Conservation (phyloP, 495 filamentous ascomycete species). For the Aspergillus nanangensis region DNA sequence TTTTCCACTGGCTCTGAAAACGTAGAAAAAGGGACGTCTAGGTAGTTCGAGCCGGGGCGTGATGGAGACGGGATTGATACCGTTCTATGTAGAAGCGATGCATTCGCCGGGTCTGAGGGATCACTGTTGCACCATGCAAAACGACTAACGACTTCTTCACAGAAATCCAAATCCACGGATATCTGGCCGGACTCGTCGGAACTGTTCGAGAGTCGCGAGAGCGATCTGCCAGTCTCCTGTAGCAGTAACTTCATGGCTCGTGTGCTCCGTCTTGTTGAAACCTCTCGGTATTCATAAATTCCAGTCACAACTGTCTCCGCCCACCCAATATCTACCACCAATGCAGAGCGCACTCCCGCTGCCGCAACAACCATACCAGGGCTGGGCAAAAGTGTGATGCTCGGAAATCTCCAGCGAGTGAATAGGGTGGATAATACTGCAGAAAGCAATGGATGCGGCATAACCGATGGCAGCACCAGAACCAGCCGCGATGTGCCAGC, state of each 20-base stretch:
- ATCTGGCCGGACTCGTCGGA: conserved; percentile 21
- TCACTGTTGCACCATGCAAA: conserved; percentile 67
- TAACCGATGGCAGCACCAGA: conserved; percentile 68
- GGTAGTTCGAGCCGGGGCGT: conserved; percentile 31
- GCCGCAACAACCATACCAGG: conserved; percentile 68
- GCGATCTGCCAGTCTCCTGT: conserved; percentile 62
- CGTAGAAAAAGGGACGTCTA: conserved; percentile 57
- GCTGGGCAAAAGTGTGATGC: conserved; percentile 73
- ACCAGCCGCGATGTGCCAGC: conserved; percentile 71
- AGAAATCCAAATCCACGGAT: conserved; percentile 64
- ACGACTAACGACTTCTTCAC: conserved; percentile 68
- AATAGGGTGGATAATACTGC: conserved; percentile 72
- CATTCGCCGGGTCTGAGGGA: neutral
- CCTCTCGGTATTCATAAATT: conserved; percentile 85
- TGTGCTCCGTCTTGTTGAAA: conserved; percentile 59
- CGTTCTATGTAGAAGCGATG: conserved; percentile 7
- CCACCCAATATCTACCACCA: conserved; percentile 92
- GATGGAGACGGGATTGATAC: conserved; percentile 43
- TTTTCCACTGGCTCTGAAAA: conserved; percentile 73
- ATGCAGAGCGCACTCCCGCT: conserved; percentile 73
- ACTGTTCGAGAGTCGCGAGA: conserved; percentile 38
- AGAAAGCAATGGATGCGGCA: conserved; percentile 77
- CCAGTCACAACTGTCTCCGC: conserved; percentile 75
- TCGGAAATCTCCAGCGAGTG: conserved; percentile 70
- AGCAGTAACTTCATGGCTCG: conserved; percentile 68